These are phyloP conservation scores for Pulveroboletus sp. DNA, from an alignment of 1,284 basidiomycete genomes.

Conservation along the genomic window DNA sequence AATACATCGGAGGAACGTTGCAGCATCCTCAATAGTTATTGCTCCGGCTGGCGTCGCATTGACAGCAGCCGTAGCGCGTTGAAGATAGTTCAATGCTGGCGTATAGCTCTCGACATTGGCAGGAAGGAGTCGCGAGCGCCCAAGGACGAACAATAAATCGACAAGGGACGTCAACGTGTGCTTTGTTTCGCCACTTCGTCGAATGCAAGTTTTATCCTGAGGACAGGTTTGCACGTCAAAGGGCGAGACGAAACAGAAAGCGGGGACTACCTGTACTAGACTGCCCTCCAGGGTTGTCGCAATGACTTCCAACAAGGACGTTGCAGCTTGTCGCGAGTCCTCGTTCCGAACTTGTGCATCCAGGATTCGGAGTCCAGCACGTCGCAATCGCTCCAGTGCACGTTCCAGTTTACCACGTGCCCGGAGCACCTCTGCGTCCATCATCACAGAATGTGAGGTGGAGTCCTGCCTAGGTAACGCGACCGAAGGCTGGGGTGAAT, in stretches of 20 bases:
- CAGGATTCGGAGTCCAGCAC: constrained; percentile 47
- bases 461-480: not conserved
- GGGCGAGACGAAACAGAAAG: not conserved
- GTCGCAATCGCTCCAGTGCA: constrained; percentile 59
- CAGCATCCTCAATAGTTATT: constrained; percentile 31
- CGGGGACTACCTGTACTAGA: constrained; percentile 30
- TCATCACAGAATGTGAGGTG: not conserved
- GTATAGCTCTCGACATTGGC: constrained; percentile 54
- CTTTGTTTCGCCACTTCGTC: constrained; percentile 14
- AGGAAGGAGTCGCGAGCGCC: constrained; percentile 48
- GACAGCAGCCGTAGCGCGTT: constrained; percentile 44
- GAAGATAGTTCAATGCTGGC: constrained; percentile 49
- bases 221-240: not conserved
- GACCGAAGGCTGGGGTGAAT: not conserved
- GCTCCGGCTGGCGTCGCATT: constrained; percentile 6
- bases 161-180: constrained; percentile 52
- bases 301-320: constrained; percentile 29
- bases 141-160: constrained; percentile 63
- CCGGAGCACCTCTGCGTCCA: constrained; percentile 36
- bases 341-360: constrained; percentile 35
- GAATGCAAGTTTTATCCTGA: constrained; percentile 31
- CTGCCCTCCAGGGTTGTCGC: constrained; percentile 20
- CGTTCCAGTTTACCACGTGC: constrained; percentile 55
- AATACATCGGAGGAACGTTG: constrained; percentile 64
- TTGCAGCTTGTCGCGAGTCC: constrained; percentile 3